Percentiles rank a stretch among this genome's conserved stretches.
Conservation (phyloP, 495 filamentous ascomycete genomes). For the Aspergillus carlsbadensis region DNA sequence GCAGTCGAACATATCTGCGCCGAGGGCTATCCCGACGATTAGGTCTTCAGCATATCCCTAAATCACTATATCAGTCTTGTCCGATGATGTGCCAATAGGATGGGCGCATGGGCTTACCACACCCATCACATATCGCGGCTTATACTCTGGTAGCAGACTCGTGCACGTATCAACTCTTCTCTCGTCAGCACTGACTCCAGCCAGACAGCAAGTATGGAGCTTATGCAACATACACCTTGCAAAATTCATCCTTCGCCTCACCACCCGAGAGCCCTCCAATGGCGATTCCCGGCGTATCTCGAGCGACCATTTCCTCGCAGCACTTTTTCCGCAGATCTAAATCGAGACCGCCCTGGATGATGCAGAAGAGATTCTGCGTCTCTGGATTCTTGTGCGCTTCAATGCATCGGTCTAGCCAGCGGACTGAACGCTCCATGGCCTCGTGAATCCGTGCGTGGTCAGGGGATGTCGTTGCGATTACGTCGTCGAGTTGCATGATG, state of each 20-base stretch:
- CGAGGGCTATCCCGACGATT: constrained; percentile 85
- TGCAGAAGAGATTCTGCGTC: constrained; percentile 94
- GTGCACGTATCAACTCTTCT: constrained; percentile 82
- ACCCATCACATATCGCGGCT: constrained; percentile 97
- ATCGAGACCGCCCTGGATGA: constrained; percentile 94
- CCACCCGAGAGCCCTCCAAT: constrained; percentile 94
- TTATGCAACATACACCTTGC: constrained; percentile 54
- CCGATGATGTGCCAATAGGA: no score
- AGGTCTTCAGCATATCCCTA: constrained; percentile 93
- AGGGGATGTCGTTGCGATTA: constrained; percentile 91
- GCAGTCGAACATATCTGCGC: constrained; percentile 99
- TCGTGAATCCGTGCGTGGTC: constrained; percentile 83
- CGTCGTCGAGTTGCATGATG: constrained; percentile 99
- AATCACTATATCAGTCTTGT: constrained; percentile 13
- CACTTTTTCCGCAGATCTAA: constrained; percentile 84
- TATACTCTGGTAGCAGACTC: constrained; percentile 76
- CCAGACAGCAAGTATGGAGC: neutral
- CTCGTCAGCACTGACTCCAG: constrained; percentile 10
- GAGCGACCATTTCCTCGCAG: constrained; percentile 82
- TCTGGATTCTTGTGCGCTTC: constrained; percentile 83
- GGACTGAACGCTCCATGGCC: constrained; percentile 92
- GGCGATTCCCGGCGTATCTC: constrained; percentile 92
- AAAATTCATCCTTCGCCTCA: constrained; percentile 66
- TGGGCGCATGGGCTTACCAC: no score
- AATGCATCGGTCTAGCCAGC: constrained; percentile 98